These are phyloP conservation scores for Hypoxylon sp. DNA, from an alignment of 2,329 filamentous ascomycete species.

Conservation along the genomic window DNA sequence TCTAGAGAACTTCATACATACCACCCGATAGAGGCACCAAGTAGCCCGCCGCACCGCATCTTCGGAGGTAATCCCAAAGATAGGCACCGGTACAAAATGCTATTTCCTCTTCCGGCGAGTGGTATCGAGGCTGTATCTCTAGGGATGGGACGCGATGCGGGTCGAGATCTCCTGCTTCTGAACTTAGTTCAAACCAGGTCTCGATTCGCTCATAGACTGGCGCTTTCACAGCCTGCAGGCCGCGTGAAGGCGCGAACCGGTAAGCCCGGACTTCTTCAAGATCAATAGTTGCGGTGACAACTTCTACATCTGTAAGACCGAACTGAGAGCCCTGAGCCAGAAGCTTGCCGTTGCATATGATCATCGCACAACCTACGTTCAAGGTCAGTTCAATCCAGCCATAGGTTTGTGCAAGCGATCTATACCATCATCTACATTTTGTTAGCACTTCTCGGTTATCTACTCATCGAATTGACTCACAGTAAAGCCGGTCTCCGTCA, in stretches of 20 bases:
- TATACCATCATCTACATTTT: slow-evolving; percentile 6
- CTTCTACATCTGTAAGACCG: slow-evolving; percentile 74
- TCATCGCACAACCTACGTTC: slow-evolving; percentile 66
- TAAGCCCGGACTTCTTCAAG: slow-evolving; percentile 78
- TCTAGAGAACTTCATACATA: not conserved
- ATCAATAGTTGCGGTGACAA: slow-evolving; percentile 76
- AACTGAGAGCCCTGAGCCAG: slow-evolving; percentile 78
- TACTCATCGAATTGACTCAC: not conserved
- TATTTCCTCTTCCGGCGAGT: slow-evolving; percentile 77
- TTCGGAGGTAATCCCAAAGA: slow-evolving; percentile 71
- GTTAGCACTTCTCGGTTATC: not conserved
- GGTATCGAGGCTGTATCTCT: slow-evolving; percentile 65
- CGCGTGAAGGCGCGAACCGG: slow-evolving; percentile 69
- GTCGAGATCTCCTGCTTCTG: slow-evolving; percentile 59
- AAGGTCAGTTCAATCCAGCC: not conserved
- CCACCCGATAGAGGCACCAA: slow-evolving; percentile 54
- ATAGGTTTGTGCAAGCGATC: not conserved
- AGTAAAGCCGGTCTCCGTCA: slow-evolving; percentile 68
- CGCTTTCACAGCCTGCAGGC: slow-evolving; percentile 68
- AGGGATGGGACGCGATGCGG: slow-evolving; percentile 59
- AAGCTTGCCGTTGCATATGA: slow-evolving; percentile 74
- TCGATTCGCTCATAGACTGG: slow-evolving; percentile 62
- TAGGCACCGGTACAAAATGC: slow-evolving; percentile 75
- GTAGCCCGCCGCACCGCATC: slow-evolving; percentile 63
- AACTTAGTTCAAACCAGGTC: slow-evolving; percentile 52